phyloP scores from a whole-genome alignment of 495 filamentous ascomycete genomes.

The Niebla homalea region DNA sequence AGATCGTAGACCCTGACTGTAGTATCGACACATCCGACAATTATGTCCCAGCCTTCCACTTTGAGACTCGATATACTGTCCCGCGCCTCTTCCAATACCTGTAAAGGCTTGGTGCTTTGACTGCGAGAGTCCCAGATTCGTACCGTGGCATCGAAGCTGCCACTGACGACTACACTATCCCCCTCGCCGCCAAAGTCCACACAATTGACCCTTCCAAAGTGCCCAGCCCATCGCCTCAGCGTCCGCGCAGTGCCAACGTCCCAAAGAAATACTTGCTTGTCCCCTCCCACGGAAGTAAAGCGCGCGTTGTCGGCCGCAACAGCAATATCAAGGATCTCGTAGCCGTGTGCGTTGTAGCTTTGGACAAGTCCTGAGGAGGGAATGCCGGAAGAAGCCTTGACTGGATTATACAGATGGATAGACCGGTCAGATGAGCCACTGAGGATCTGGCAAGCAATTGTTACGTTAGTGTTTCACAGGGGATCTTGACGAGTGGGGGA shows the following conservation, averaged over 20 bases:
- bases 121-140: conserved; percentile 71
- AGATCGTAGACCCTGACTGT: conserved; percentile 74
- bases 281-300: conserved; percentile 74
- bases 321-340: conserved; percentile 71
- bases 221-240: conserved; percentile 58
- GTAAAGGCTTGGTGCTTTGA: conserved; percentile 53
- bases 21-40: conserved; percentile 75
- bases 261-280: conserved; percentile 84
- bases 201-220: conserved; percentile 58
- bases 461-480: conserved; percentile 13
- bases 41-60: conserved; percentile 42
- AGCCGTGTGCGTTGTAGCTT: conserved; percentile 77
- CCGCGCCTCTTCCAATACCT: conserved; percentile 62
- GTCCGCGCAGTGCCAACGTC: conserved; percentile 73
- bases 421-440: conserved; percentile 77
- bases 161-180: conserved; percentile 55
- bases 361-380: conserved; percentile 52
- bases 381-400: conserved; percentile 21
- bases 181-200: conserved; percentile 63
- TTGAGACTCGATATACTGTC: conserved; percentile 54
- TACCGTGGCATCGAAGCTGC: conserved; percentile 69
- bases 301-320: conserved; percentile 64
- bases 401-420: conserved; percentile 56
- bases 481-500: neutral
- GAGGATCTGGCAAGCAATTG: conserved; percentile 45